These are phyloP conservation scores for Aspergillus versicolor DNA, from an alignment of 2,329 filamentous ascomycete genomes.

Conservation along the genomic window DNA sequence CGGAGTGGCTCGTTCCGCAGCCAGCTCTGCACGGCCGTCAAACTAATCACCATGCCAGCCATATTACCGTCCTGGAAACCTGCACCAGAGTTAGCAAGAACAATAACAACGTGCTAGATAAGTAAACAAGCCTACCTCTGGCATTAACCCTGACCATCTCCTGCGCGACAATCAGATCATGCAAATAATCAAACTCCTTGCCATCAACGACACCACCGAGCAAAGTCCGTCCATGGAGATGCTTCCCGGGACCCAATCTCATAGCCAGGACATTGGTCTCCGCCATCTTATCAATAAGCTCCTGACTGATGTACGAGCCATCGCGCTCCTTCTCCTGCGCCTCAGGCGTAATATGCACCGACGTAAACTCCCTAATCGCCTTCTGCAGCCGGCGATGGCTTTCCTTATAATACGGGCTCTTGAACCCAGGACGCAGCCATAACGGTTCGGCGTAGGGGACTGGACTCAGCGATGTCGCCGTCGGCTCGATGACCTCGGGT, in stretches of 20 bases:
- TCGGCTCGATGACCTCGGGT: constrained; percentile 68
- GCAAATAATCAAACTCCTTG: constrained; percentile 84
- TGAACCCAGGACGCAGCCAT: constrained; percentile 76
- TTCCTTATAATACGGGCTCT: constrained; percentile 77
- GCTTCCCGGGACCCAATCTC: constrained; percentile 79
- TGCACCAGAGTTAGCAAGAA: constrained; percentile 6
- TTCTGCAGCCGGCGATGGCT: constrained; percentile 68
- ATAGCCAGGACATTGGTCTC: constrained; percentile 72
- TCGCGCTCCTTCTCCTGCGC: constrained; percentile 73
- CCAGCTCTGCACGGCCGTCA: constrained; percentile 79
- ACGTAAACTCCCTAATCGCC: constrained; percentile 71
- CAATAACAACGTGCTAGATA: background rate
- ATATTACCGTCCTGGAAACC: constrained; percentile 84
- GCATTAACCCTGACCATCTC: constrained; percentile 70
- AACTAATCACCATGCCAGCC: constrained; percentile 79
- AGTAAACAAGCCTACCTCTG: constrained; percentile 46
- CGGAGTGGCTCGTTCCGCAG: constrained; percentile 66
- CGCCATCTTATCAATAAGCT: constrained; percentile 77
- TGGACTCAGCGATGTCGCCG: constrained; percentile 69
- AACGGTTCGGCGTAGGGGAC: constrained; percentile 84
- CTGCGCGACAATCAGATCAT: constrained; percentile 74
- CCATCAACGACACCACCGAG: constrained; percentile 70
- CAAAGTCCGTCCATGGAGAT: constrained; percentile 69
- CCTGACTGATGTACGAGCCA: constrained; percentile 67
- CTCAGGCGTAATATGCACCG: constrained; percentile 69